phyloP scores from a whole-genome alignment of 1,139 yeast genomes.

The Sugiyamaella novakii region DNA sequence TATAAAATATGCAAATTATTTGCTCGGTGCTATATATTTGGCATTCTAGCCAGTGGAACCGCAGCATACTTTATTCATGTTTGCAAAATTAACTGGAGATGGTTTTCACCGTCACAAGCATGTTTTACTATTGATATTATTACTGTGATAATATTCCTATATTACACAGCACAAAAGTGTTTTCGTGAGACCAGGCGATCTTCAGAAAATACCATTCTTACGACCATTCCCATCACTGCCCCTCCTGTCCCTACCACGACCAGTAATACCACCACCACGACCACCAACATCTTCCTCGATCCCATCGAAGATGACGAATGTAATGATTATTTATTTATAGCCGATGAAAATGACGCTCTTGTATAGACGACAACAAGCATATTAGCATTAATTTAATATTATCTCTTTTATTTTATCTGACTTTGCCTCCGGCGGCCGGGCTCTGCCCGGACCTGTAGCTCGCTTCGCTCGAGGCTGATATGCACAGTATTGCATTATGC shows the following conservation, averaged over 20 bases:
- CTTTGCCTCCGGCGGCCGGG: conserved; percentile 16
- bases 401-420: background rate
- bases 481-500: background rate
- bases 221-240: background rate
- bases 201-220: background rate
- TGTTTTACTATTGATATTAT: conserved; percentile 16
- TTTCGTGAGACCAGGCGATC: conserved; percentile 8
- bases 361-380: conserved; percentile 8
- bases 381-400: background rate
- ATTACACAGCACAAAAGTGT: conserved; percentile 16
- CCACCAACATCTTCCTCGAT: background rate
- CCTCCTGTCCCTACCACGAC: conserved; percentile 2
- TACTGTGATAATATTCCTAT: conserved; percentile 11
- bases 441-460: conserved; percentile 12
- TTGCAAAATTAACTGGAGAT: conserved; percentile 16
- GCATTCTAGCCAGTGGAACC: conserved; percentile 5
- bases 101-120: conserved; percentile 15
- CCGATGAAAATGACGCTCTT: conserved; percentile 9
- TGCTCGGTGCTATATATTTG: conserved; percentile 7
- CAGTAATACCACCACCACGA: background rate
- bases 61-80: conserved; percentile 12
- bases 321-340: conserved; percentile 17
- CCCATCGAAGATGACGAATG: conserved; percentile 15
- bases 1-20: conserved; percentile 5
- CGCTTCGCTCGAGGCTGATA: background rate